phyloP scores from a whole-genome alignment of 2,329 filamentous ascomycete species.

The Albophoma yamanashiensis region DNA sequence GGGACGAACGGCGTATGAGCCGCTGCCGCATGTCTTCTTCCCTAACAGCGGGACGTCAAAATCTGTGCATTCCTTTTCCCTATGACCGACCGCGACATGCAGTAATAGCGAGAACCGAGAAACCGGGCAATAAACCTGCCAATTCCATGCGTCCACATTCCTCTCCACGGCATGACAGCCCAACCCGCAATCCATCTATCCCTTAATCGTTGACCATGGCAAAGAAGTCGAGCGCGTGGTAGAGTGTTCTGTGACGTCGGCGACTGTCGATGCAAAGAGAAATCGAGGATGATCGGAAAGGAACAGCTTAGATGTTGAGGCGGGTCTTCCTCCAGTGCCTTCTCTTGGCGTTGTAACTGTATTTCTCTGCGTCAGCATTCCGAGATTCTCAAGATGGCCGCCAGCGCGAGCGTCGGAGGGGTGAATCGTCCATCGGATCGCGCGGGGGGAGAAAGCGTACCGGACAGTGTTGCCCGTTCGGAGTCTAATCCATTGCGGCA shows the following conservation, averaged over 20 bases:
- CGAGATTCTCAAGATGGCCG: not conserved
- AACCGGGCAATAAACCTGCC: slow-evolving; percentile 21
- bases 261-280: slow-evolving; percentile 12
- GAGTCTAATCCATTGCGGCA: slow-evolving; percentile 99
- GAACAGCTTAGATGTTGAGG: slow-evolving; percentile 84
- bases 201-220: not conserved
- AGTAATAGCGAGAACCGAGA: slow-evolving; percentile 28
- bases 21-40: not conserved
- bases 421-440: not conserved
- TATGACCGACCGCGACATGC: slow-evolving; percentile 36
- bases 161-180: not conserved
- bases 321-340: slow-evolving; percentile 99
- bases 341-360: slow-evolving; percentile 99
- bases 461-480: slow-evolving; percentile 98
- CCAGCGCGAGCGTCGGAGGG: not conserved
- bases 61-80: slow-evolving; percentile 33
- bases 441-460: slow-evolving; percentile 49
- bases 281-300: slow-evolving; percentile 24
- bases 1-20: not conserved
- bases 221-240: not conserved
- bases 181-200: not conserved
- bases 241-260: slow-evolving; percentile 7
- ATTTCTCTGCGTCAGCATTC: slow-evolving; percentile 8
- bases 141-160: slow-evolving; percentile 15
- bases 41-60: slow-evolving; percentile 17